phyloP scores from a whole-genome alignment of 2,329 filamentous ascomycete species.

The Eurotiales sp. region DNA sequence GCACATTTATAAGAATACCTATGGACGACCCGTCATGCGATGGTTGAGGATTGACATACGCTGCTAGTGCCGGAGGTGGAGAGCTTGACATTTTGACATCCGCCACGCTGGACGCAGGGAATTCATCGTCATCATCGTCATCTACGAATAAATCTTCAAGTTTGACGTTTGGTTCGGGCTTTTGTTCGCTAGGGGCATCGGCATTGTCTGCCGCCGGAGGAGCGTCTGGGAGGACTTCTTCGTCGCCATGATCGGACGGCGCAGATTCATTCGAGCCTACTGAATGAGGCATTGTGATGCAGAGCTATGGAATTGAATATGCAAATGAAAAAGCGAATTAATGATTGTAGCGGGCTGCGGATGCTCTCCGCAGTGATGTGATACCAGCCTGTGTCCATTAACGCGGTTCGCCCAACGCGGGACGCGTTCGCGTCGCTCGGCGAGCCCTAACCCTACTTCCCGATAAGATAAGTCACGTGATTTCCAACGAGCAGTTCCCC shows the following conservation, averaged over 20 bases:
- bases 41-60: slow-evolving; percentile 30
- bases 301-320: background rate
- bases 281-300: slow-evolving; percentile 36
- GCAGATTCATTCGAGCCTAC: slow-evolving; percentile 36
- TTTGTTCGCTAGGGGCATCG: slow-evolving; percentile 15
- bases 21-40: no score
- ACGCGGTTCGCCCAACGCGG: slow-evolving; percentile 7
- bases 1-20: slow-evolving; percentile 8
- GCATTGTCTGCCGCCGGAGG: slow-evolving; percentile 18
- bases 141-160: slow-evolving; percentile 60
- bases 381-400: no score
- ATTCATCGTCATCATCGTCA: slow-evolving; percentile 53
- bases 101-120: slow-evolving; percentile 51
- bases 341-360: no score
- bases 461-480: slow-evolving; percentile 1
- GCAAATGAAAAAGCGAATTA: no score
- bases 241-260: slow-evolving; percentile 31
- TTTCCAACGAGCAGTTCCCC: no score
- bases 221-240: slow-evolving; percentile 43
- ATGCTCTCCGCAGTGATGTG: no score
- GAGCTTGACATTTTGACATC: slow-evolving; percentile 41
- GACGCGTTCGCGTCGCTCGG: slow-evolving; percentile 7
- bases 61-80: slow-evolving; percentile 32
- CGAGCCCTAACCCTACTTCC: slow-evolving; percentile 15
- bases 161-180: slow-evolving; percentile 30